A percentile compares a stretch with the other conserved stretches of the same genome.
Evolutionary conservation across 2,329 filamentous ascomycete genomes (phyloP).

Genomic region (Apiospora aurea): DNA sequence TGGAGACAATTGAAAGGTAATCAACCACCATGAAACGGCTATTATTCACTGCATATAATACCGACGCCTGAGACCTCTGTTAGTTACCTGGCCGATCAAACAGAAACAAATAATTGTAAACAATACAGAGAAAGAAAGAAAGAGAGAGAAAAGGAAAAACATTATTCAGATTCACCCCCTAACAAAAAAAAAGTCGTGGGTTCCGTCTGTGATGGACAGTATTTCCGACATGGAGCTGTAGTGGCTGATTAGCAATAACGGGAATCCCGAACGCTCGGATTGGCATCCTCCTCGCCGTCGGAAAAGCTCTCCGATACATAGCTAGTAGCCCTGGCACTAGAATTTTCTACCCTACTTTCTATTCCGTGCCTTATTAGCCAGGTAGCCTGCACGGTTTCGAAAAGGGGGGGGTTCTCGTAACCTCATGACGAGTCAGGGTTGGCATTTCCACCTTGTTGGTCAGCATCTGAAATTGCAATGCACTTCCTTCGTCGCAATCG

Average conservation of each 20-base stretch:
- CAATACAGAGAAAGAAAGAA: neutral
- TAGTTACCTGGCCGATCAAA: neutral
- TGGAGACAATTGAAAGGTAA: conserved; percentile 9
- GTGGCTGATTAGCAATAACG: conserved; percentile 13
- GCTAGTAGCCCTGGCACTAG: conserved; percentile 1
- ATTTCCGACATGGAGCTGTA: neutral
- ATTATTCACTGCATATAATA: neutral
- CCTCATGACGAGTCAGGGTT: neutral
- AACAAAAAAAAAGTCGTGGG: neutral
- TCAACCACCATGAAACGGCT: conserved; percentile 1
- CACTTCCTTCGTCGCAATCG: neutral
- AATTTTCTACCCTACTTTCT: conserved; percentile 8
- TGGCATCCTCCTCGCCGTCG: neutral
- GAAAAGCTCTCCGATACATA: conserved; percentile 9
- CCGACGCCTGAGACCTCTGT: too few species aligned
- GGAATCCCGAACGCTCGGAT: neutral
- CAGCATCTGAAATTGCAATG: neutral
- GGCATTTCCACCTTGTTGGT: neutral
- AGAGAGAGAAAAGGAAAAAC: neutral
- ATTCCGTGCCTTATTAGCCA: neutral
- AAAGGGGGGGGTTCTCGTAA: conserved; percentile 4
- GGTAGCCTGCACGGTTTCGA: neutral
- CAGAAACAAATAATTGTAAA: neutral
- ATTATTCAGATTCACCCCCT: neutral
- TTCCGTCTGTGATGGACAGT: neutral